Evolutionary conservation across 2,329 filamentous ascomycete species (phyloP), one percentile per base, ranked within the genome.

Genomic region (Xylaria sp.): DNA sequence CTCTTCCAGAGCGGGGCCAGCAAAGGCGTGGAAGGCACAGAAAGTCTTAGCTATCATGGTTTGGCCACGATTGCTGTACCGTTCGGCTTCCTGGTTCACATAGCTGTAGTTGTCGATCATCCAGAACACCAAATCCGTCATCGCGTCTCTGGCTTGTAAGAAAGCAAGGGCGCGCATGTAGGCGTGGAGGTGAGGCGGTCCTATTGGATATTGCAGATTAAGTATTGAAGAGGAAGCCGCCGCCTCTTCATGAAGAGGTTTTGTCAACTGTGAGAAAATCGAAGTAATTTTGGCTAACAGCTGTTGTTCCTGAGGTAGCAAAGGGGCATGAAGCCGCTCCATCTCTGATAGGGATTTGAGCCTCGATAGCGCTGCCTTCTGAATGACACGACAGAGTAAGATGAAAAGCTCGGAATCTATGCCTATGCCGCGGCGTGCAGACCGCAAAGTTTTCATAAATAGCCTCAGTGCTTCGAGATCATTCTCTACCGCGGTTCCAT

Each of bases 111-210:
- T 75, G 23, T 75, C 67, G 0, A 84, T 75, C 67, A 89, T 83
- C 88, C 88, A 93, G 31, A 77, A 74, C 14, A 89, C 75, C 4
- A 89, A 75, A 3, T 77, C 77, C 4, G 83, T 79, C 72, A 92
- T 85, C 52, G 83, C 86, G 2, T 82, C 76, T 51, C 80, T 79
- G 66, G 92, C 86, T 37, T 83, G 83, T n/a, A 87, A 74, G 55
- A 84, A 82, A 0, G 85, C 89, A 21, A 92, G 77, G 1, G 85
- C 82, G 49, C 87, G 82, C 72, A 92, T 82, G 71, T 91, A 90
- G 2, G 79, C 78, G 68, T 90, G 85, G 1, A 87, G 71, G 38
- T 82, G 75, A 19, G 75, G 75, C 6, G 83, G 81, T 9, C 74
- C 73, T 11, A 88, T 77, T 12, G 78, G 73, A 38, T 79, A 75